A percentile compares a stretch with the other conserved stretches of the same genome.
Conservation (phyloP, 1,284 basidiomycete genomes). For the Taiwanofungus camphoratus region DNA sequence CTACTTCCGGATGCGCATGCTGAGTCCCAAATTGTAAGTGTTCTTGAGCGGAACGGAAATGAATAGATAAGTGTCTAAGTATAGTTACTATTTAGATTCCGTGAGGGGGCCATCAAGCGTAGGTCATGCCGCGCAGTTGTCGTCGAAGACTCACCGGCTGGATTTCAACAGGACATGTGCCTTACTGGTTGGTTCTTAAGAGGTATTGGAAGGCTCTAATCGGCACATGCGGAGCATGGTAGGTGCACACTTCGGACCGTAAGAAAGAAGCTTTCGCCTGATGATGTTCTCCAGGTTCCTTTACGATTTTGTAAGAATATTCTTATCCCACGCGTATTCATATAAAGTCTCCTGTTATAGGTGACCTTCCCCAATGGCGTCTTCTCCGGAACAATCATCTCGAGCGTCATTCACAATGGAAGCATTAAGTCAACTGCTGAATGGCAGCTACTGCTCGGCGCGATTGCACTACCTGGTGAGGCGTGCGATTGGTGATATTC, state of each 20-base stretch:
- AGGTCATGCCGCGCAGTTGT: slow-evolving; percentile 17
- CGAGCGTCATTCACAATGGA: slow-evolving; percentile 46
- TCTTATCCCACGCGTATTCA: background rate
- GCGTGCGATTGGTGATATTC: background rate
- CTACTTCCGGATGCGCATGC: slow-evolving; percentile 67
- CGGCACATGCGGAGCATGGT: slow-evolving; percentile 72
- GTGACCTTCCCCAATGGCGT: slow-evolving; percentile 72
- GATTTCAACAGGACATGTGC: slow-evolving; percentile 41
- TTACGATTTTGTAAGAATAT: slow-evolving; percentile 57
- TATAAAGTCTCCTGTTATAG: slow-evolving; percentile 22
- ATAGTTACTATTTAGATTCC: slow-evolving; percentile 34
- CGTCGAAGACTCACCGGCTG: no score
- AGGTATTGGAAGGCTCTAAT: slow-evolving; percentile 67
- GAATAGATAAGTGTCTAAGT: no score
- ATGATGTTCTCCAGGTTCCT: slow-evolving; percentile 47
- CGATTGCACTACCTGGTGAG: slow-evolving; percentile 61
- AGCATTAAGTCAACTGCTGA: slow-evolving; percentile 57
- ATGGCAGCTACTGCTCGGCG: slow-evolving; percentile 66
- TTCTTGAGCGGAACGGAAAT: no score
- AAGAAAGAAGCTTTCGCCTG: background rate
- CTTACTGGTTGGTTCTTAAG: slow-evolving; percentile 56
- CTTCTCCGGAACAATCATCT: slow-evolving; percentile 58
- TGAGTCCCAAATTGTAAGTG: slow-evolving; percentile 54
- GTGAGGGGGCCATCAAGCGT: slow-evolving; percentile 61
- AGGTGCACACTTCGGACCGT: slow-evolving; percentile 14